Conservation (phyloP, 2,329 filamentous ascomycete species). For the Teratosphaeria gauchensis region DNA sequence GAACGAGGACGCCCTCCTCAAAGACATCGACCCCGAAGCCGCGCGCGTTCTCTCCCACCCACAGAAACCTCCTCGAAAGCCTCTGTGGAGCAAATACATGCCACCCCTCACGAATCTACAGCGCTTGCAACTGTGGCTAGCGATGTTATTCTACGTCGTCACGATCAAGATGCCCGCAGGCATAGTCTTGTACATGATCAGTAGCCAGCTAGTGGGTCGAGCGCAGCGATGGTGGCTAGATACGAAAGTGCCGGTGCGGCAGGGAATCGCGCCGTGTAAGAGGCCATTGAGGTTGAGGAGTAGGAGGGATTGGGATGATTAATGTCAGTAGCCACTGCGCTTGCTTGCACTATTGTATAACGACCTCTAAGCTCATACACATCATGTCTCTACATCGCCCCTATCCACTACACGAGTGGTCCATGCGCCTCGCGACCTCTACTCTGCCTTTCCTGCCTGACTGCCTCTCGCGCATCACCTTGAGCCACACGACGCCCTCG, state of each 20-base stretch:
- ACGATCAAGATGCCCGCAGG: constrained; percentile 30
- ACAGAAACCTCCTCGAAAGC: not conserved
- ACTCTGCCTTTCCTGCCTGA: no score
- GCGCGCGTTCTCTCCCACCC: no score
- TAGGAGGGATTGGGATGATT: constrained; percentile 7
- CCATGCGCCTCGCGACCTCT: no score
- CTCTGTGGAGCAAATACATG: not conserved
- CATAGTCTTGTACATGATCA: constrained; percentile 32
- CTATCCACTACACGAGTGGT: no score
- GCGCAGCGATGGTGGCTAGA: constrained; percentile 18
- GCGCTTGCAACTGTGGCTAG: not conserved
- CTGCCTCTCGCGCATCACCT: no score
- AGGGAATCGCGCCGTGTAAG: constrained; percentile 16
- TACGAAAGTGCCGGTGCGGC: constrained; percentile 15
- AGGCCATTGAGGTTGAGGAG: constrained; percentile 17
- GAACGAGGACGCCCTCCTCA: no score
- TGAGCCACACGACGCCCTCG: no score
- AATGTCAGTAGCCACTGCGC: no score
- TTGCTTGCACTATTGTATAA: no score
- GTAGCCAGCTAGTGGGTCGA: constrained; percentile 8
- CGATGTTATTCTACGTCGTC: constrained; percentile 7
- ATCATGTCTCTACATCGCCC: no score
- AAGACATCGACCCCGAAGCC: no score
- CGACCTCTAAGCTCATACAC: no score
- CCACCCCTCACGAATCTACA: not conserved